A percentile compares a stretch with the other conserved stretches of the same genome.
Conservation (phyloP, 208 protist species). For the Phytomonas sp. region DNA sequence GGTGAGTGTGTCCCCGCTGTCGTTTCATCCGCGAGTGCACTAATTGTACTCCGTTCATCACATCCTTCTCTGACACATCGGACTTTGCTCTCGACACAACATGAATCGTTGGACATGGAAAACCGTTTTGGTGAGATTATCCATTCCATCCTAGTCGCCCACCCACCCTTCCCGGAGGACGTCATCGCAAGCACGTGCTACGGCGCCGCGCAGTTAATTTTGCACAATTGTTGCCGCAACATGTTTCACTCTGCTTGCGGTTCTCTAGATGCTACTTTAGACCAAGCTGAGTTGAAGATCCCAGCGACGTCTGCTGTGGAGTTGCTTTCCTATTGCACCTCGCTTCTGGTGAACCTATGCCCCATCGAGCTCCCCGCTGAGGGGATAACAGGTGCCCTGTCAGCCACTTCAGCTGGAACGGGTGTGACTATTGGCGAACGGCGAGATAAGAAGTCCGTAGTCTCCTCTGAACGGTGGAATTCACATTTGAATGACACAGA, state of each 20-base stretch:
- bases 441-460: too few relatives aligned
- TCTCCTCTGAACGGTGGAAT: too few relatives aligned
- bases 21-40: not conserved
- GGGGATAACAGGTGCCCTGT: not conserved
- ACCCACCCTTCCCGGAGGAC: constrained; percentile 30
- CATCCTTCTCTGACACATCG: too few relatives aligned
- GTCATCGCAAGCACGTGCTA: constrained; percentile 30
- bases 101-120: not conserved
- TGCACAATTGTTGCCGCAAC: constrained; percentile 15
- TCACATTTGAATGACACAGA: too few relatives aligned
- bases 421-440: too few relatives aligned
- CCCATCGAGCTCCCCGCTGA: constrained; percentile 18
- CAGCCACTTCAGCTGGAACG: too few relatives aligned
- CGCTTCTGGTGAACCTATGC: constrained; percentile 23
- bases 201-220: constrained; percentile 31
- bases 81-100: too few relatives aligned
- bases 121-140: constrained; percentile 17
- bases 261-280: constrained; percentile 16
- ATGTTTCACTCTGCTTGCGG: constrained; percentile 21
- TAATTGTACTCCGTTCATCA: not conserved
- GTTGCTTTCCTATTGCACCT: constrained; percentile 26
- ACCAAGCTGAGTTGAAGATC: constrained; percentile 11
- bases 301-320: constrained; percentile 26
- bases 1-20: too few relatives aligned
- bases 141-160: constrained; percentile 27